These are phyloP conservation scores for Aspergillus sp. DNA, from an alignment of 2,329 filamentous ascomycete species.

Conservation along the genomic window DNA sequence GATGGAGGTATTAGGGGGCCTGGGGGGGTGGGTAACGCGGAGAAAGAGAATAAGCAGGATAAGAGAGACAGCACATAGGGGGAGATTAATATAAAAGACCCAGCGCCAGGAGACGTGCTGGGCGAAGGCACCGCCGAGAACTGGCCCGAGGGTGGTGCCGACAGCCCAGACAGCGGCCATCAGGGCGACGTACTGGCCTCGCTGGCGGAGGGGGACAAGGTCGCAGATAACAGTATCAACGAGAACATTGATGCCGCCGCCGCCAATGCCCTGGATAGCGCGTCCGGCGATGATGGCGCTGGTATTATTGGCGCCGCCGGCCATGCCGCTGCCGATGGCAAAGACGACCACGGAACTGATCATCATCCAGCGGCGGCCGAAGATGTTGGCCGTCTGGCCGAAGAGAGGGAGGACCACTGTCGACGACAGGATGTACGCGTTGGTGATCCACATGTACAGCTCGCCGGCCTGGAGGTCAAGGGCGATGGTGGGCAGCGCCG, in stretches of 20 bases:
- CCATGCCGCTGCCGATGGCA: constrained; percentile 41
- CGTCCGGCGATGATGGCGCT: constrained; percentile 39
- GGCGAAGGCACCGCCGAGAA: constrained; percentile 31
- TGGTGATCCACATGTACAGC: constrained; percentile 35
- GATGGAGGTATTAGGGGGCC: neutral
- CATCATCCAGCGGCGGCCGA: constrained; percentile 46
- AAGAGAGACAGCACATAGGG: constrained; percentile 23
- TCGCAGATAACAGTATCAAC: constrained; percentile 43
- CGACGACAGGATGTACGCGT: constrained; percentile 2
- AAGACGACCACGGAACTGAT: constrained; percentile 43
- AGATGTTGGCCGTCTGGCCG: constrained; percentile 20
- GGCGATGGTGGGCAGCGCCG: constrained; percentile 40
- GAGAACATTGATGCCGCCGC: constrained; percentile 41
- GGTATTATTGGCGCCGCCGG: constrained; percentile 27
- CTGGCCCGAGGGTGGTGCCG: constrained; percentile 23
- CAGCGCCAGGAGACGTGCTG: constrained; percentile 24
- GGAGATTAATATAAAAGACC: constrained; percentile 31
- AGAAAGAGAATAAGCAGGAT: constrained; percentile 7
- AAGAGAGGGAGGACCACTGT: neutral
- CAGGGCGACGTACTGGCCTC: constrained; percentile 25
- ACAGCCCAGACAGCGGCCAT: constrained; percentile 23
- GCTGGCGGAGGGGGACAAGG: constrained; percentile 32
- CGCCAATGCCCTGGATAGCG: constrained; percentile 44
- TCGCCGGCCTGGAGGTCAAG: constrained; percentile 27
- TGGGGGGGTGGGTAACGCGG: neutral